phyloP scores from a whole-genome alignment of 148 eudicot genomes.

The Nyssa sinensis region DNA sequence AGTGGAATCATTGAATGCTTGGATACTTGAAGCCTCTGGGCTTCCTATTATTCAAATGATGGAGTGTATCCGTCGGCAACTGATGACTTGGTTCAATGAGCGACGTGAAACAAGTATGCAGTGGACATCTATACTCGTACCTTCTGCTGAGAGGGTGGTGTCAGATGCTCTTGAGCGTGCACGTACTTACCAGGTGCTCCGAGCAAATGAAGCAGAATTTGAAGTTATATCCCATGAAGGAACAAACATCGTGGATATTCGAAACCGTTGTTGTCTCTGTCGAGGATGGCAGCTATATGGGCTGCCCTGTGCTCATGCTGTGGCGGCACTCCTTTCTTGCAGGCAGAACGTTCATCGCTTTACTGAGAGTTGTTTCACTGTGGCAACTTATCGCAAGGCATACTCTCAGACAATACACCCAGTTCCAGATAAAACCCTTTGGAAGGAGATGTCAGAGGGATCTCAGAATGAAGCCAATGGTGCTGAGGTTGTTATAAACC shows the following conservation, averaged over 20 bases:
- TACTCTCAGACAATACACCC: slow-evolving; percentile 76
- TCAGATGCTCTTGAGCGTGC: slow-evolving; percentile 61
- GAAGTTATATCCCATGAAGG: slow-evolving; percentile 67
- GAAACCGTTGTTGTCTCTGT: slow-evolving; percentile 59
- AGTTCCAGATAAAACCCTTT: slow-evolving; percentile 50
- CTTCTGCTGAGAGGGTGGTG: slow-evolving; percentile 56
- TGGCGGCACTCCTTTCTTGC: slow-evolving; percentile 71
- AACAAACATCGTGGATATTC: slow-evolving; percentile 56
- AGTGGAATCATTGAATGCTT: slow-evolving; percentile 43
- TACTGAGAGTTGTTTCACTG: slow-evolving; percentile 69
- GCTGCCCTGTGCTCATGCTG: slow-evolving; percentile 76
- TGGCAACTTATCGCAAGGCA: slow-evolving; percentile 57
- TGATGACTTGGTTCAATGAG: slow-evolving; percentile 77
- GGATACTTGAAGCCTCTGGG: slow-evolving; percentile 57
- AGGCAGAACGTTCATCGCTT: slow-evolving; percentile 70
- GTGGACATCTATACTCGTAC: slow-evolving; percentile 61
- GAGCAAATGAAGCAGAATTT: slow-evolving; percentile 68
- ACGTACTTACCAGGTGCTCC: slow-evolving; percentile 52
- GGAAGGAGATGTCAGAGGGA: slow-evolving; percentile 37
- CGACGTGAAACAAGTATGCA: slow-evolving; percentile 62
- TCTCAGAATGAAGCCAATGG: slow-evolving; percentile 17
- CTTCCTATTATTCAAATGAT: slow-evolving; percentile 73
- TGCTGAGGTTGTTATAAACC: slow-evolving; percentile 40
- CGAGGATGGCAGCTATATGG: slow-evolving; percentile 71
- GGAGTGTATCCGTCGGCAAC: slow-evolving; percentile 65